Base-by-base conservation (phyloP, 805 yeast genomes). In the Wickerhamomyces tratensis region DNA sequence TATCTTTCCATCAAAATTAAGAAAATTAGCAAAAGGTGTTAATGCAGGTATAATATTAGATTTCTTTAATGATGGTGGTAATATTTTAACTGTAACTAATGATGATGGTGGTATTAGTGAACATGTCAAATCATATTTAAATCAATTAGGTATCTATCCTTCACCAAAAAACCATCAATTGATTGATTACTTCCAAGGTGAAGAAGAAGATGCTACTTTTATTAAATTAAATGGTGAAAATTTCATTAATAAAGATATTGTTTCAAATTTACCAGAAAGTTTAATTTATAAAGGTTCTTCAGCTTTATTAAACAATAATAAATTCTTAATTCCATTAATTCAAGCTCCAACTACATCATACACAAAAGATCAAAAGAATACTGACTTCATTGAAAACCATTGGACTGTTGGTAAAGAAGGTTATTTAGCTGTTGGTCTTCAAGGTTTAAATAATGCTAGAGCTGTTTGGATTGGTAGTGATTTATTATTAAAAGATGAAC, bases 371-470 rank as follows among this genome's bases (percentile, higher is more conserved):
- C 50, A 64, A 6, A 67, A 69, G 43, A 76, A 71, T 41, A 72
- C 67, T 14, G 70, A 64, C 14, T 54, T 60, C 27, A 62, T 67
- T n/a, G 61, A 71, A 36, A 71, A 67, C 29, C 50, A 79, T 5
- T 89, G 96, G 95, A 77, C 85, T 12, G 67, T 79, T 33, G 96
- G 96, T 30, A 68, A 78, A 37, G 94, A 89, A 64, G 88, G 86
- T 5, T 81, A 68, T 58, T 58, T 85, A 41, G 76, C 79, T 25
- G 94, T 77, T 9, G 93, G 79, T 1, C 74, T 86, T 53, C 99
- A 93, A 67, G 82, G 82, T 39, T 69, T 78, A 43, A 76, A 76
- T 57, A 86, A 85, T 56, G 85, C 95, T 2, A 78, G 98, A 52
- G 69, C 78, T 38, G 57, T 73, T 11, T 87, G 97, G 96, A 53